phyloP scores from a whole-genome alignment of 352 stramenopile species.

The Thraustochytrium sp. region DNA sequence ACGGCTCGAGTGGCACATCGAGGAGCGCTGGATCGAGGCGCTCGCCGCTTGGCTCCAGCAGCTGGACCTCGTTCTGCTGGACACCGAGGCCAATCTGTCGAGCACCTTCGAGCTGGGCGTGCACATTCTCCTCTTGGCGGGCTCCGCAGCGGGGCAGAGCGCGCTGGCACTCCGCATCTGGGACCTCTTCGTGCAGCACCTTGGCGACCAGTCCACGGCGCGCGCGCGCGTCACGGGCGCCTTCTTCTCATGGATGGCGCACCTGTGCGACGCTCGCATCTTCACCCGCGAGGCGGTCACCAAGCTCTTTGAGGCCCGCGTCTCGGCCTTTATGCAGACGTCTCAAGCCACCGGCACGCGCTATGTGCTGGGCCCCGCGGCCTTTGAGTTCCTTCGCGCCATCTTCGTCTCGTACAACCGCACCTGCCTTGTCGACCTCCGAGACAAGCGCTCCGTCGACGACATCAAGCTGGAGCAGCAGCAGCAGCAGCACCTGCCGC shows the following conservation, averaged over 20 bases:
- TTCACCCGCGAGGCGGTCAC: not conserved
- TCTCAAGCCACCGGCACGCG: not conserved
- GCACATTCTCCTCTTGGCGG: not conserved
- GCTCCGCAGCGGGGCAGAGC: not conserved
- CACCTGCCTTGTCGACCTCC: not conserved
- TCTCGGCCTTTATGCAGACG: not conserved
- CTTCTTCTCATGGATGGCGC: constrained; percentile 4
- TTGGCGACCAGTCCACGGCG: not conserved
- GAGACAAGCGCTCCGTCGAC: not conserved
- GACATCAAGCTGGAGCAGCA: not conserved
- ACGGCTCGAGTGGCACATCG: not conserved
- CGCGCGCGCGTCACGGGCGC: not conserved
- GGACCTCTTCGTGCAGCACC: not conserved
- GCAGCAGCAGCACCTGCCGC: not conserved
- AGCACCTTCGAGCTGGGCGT: constrained; percentile 3
- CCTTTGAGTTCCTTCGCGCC: not conserved
- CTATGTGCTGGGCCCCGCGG: not conserved
- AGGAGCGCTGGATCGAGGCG: constrained; percentile 21
- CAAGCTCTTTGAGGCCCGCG: not conserved
- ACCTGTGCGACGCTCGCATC: not conserved
- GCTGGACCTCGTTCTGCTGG: not conserved
- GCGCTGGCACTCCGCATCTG: not conserved
- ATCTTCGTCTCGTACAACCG: not conserved
- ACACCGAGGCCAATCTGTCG: not conserved
- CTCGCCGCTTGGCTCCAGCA: not conserved